phyloP scores from a whole-genome alignment of 495 filamentous ascomycete genomes.

The Neurospora sp. region DNA sequence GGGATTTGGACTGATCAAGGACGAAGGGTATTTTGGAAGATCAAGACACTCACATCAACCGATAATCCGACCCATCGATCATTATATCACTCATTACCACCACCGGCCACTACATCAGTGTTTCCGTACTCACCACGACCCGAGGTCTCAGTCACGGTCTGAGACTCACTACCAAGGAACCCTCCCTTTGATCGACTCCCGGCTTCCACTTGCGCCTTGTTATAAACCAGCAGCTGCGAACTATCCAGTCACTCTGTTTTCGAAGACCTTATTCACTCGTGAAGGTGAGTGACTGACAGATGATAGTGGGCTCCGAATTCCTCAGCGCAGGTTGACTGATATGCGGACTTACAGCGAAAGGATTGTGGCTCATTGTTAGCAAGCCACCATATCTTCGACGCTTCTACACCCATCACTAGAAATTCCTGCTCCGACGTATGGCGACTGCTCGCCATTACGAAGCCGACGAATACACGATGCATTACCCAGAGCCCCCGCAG shows the following conservation, averaged over 20 bases:
- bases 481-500: conserved; percentile 34
- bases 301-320: background rate
- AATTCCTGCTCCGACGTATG: conserved; percentile 4
- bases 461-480: conserved; percentile 30
- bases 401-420: background rate
- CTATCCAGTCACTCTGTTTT: background rate
- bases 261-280: background rate
- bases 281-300: background rate
- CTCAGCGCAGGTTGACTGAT: background rate
- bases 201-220: background rate
- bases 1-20: background rate
- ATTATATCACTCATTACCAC: background rate
- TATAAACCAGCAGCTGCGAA: background rate
- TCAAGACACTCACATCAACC: background rate
- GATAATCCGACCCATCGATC: background rate
- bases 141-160: background rate
- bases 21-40: background rate
- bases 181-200: background rate
- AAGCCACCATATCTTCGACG: conserved; percentile 1
- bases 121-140: background rate
- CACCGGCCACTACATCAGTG: background rate
- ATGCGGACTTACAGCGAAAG: background rate
- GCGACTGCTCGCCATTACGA: conserved; percentile 14
- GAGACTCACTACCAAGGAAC: background rate
- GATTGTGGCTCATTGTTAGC: background rate